Evolutionary conservation across 495 filamentous ascomycete species (phyloP).

Genomic region (Pseudoneurospora amorphoporcata): DNA sequence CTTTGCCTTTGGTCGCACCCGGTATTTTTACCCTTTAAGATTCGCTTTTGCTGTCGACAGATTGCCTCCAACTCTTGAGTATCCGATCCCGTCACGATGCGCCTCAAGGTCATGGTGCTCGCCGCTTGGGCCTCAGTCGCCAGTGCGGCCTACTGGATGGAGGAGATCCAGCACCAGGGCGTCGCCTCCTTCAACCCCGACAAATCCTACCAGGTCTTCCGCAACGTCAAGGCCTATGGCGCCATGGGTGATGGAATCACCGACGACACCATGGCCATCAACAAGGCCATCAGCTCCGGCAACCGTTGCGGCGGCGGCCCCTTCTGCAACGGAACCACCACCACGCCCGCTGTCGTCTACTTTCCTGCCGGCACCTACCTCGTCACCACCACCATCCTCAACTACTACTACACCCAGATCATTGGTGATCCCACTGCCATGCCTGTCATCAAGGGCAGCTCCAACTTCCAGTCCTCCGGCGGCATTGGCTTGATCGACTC

Average conservation of each 20-base stretch:
- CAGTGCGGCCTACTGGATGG: conserved; percentile 34
- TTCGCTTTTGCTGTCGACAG: not conserved
- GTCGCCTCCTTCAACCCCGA: conserved; percentile 31
- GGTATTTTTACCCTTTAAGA: not conserved
- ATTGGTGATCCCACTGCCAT: conserved; percentile 47
- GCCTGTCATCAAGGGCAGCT: conserved; percentile 59
- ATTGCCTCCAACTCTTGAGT: not conserved
- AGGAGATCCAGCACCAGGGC: conserved; percentile 36
- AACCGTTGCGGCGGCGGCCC: conserved; percentile 56
- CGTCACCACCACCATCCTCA: conserved; percentile 46
- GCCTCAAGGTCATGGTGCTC: not conserved
- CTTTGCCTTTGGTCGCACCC: not conserved
- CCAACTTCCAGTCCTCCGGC: conserved; percentile 48
- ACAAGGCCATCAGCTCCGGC: conserved; percentile 64
- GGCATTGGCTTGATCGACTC: conserved; percentile 59
- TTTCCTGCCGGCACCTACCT: conserved; percentile 58
- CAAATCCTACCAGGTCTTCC: conserved; percentile 48
- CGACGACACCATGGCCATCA: conserved; percentile 21
- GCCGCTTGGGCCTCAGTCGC: not conserved
- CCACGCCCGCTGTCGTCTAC: conserved; percentile 58
- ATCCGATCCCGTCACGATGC: not conserved
- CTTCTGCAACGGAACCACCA: conserved; percentile 67
- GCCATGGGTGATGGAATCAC: conserved; percentile 58
- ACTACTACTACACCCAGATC: conserved; percentile 58
- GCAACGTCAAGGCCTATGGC: conserved; percentile 76